phyloP scores from a whole-genome alignment of 2,329 filamentous ascomycete genomes.

The Beauveria pseudobassiana region DNA sequence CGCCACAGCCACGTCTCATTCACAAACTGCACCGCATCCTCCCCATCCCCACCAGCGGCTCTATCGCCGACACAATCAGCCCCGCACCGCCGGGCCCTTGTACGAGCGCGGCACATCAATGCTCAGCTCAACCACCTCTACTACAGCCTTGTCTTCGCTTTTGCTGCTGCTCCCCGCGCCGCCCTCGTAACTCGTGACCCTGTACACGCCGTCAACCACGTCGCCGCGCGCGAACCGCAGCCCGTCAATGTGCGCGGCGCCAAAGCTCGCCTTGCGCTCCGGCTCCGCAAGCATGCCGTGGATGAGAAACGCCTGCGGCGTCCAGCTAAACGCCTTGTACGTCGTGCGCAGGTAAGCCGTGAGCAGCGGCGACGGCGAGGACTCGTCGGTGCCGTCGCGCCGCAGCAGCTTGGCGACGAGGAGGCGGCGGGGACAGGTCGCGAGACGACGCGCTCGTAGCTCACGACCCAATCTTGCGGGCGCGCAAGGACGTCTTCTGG shows the following conservation, averaged over 20 bases:
- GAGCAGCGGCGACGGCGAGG: slow-evolving; percentile 16
- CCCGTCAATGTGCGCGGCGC: slow-evolving; percentile 16
- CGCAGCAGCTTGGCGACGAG: neutral
- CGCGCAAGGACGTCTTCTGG: slow-evolving; percentile 17
- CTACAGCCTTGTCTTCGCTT: slow-evolving; percentile 19
- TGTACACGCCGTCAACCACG: slow-evolving; percentile 25
- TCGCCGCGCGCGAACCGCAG: slow-evolving; percentile 21
- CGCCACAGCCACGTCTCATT: slow-evolving; percentile 36
- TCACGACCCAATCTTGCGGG: slow-evolving; percentile 19
- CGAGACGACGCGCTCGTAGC: slow-evolving; percentile 23
- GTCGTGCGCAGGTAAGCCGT: slow-evolving; percentile 21
- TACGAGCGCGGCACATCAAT: slow-evolving; percentile 19
- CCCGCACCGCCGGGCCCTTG: slow-evolving; percentile 11
- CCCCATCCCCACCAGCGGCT: neutral
- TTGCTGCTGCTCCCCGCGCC: slow-evolving; percentile 13
- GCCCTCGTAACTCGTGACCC: slow-evolving; percentile 19
- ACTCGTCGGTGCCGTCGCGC: neutral
- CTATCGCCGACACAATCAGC: slow-evolving; percentile 12
- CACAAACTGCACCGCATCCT: slow-evolving; percentile 22
- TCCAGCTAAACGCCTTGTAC: slow-evolving; percentile 25
- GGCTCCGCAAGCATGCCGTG: slow-evolving; percentile 17
- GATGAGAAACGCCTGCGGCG: slow-evolving; percentile 25
- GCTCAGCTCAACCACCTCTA: slow-evolving; percentile 22
- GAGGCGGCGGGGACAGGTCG: slow-evolving; percentile 14
- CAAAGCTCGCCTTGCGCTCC: slow-evolving; percentile 18